Evolutionary conservation across 768 basidiomycete species (phyloP), one percentile per base, ranked within the genome.

Genomic region (Termitomyces sp.): DNA sequence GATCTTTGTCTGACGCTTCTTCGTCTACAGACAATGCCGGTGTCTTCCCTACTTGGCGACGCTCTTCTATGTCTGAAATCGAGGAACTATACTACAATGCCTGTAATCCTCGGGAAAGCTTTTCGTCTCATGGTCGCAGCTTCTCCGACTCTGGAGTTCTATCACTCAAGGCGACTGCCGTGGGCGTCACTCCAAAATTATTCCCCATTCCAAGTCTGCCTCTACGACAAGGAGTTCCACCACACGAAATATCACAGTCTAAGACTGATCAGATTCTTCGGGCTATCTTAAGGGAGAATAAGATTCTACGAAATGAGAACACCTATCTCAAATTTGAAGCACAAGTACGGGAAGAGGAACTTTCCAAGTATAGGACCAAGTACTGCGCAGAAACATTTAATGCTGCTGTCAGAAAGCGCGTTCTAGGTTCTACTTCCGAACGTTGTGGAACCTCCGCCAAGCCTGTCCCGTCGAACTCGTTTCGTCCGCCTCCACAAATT

Each of bases 241-340:
- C 11, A 4, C 8, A 49, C 15, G n/a, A n/a, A 24, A n/a, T 9
- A 11, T 37, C 10, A 17, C 48, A 38, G 5, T 21, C n/a, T 5
- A 32, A 45, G 15, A 26, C 43, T 35, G 41, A 42, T 14, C 11
- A 34, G 3, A 7, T 35, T 2, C 26, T 55, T 44, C 30, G 22
- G n/a, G 42, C 49, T 14, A 64, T 75, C 45, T 65, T 70, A 53
- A 58, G 56, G n/a, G 64, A 69, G 48, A 66, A 70, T 55, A 56
- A 44, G 42, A 52, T 54, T 51, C 62, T 65, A 9, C 54, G 56
- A 34, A 65, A 64, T 15, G 54, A 58, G 38, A 59, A 59, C 30
- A 60, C 56, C 11, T 59, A 59, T 35, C 63, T 71, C 50, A 64
- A 63, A 42, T 58, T 65, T 28, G 63, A 62, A 42, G 63, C 62